Evolutionary conservation across 75 land plant genomes (phyloP).

Genomic region (Cryptomeria japonica): DNA sequence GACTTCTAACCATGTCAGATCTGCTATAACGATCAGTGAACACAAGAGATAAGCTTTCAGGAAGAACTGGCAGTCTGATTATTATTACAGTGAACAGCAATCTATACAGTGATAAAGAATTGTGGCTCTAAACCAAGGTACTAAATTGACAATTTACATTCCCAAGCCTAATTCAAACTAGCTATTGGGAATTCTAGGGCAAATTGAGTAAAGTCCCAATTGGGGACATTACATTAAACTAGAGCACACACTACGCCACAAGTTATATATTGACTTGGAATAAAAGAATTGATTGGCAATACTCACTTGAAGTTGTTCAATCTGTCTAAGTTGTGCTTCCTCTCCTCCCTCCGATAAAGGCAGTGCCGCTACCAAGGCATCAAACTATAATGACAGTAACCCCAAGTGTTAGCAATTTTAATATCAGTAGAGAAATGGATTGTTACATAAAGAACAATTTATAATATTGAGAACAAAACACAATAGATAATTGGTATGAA

Average conservation of each 20-base stretch:
- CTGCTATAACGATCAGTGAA: too few relatives aligned
- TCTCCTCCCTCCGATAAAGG: constrained; percentile 88
- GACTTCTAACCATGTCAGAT: too few relatives aligned
- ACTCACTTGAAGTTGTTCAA: constrained; percentile 78
- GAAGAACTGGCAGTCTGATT: too few relatives aligned
- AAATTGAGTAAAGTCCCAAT: too few relatives aligned
- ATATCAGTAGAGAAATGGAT: neutral
- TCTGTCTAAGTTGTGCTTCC: constrained; percentile 85
- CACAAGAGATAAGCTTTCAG: too few relatives aligned
- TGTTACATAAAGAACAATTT: neutral
- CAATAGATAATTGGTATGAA: neutral
- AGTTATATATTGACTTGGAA: neutral
- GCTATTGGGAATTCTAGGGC: too few relatives aligned
- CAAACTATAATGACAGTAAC: constrained; percentile 54
- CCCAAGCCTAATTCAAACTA: too few relatives aligned
- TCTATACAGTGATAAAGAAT: too few relatives aligned
- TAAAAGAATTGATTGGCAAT: neutral
- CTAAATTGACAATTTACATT: too few relatives aligned
- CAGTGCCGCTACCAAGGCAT: constrained; percentile 85
- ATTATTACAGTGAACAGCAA: too few relatives aligned
- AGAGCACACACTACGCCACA: neutral
- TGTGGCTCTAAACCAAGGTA: too few relatives aligned
- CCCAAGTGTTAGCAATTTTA: neutral
- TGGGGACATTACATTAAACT: too few relatives aligned
- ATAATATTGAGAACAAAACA: neutral